These are phyloP conservation scores for Thalassia testudinum DNA, from an alignment of 116 monocot species.

Conservation along the genomic window DNA sequence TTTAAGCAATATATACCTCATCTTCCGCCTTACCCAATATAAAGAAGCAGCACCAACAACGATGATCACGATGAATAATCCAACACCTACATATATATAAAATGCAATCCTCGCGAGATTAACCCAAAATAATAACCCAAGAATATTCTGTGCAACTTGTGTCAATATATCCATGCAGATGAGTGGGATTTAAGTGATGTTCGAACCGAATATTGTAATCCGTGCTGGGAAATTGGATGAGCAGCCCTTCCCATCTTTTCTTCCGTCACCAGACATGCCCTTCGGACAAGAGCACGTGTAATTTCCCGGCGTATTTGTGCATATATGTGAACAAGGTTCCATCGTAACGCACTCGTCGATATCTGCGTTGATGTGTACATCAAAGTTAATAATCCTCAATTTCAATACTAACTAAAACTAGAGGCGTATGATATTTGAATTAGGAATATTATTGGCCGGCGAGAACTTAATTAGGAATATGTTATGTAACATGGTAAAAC, in stretches of 20 bases:
- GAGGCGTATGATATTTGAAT: too few species aligned
- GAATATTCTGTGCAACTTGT: background rate
- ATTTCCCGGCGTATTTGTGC: background rate
- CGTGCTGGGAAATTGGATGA: background rate
- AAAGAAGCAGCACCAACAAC: slow-evolving; percentile 11
- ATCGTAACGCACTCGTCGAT: slow-evolving; percentile 3
- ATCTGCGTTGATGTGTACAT: too few species aligned
- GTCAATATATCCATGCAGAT: slow-evolving; percentile 7
- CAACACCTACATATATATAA: slow-evolving; percentile 1
- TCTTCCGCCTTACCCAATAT: slow-evolving; percentile 8
- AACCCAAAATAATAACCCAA: too few species aligned
- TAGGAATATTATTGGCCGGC: too few species aligned
- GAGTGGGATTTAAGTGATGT: too few species aligned
- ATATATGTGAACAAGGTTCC: background rate
- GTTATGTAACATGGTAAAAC: too few species aligned
- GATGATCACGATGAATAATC: slow-evolving; percentile 8
- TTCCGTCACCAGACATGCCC: background rate
- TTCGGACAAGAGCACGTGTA: slow-evolving; percentile 3
- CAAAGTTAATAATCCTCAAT: too few species aligned
- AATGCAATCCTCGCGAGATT: too few species aligned
- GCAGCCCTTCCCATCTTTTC: slow-evolving; percentile 12
- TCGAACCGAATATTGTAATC: background rate
- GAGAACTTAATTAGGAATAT: too few species aligned
- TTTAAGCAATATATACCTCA: slow-evolving; percentile 15
- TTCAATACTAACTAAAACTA: too few species aligned